Evolutionary conservation across 1,139 yeast genomes (phyloP).

Genomic region (Arxiozyma slooffiae): DNA sequence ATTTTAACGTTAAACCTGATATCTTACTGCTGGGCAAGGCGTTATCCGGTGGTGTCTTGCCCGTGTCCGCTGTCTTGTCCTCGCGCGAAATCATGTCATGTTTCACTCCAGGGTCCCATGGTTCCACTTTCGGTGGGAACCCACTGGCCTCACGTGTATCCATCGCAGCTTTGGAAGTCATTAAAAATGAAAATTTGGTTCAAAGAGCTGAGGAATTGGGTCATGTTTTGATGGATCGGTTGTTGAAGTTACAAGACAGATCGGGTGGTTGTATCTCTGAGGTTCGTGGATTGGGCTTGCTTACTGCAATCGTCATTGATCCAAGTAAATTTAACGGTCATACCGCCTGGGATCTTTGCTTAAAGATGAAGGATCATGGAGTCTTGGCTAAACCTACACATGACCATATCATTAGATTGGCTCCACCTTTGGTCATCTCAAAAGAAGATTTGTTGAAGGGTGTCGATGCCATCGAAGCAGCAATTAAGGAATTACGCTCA

Average conservation of each 20-base stretch:
- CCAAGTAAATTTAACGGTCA: slow-evolving; percentile 75
- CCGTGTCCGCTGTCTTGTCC: slow-evolving; percentile 84
- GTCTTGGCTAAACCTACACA: slow-evolving; percentile 95
- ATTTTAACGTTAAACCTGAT: slow-evolving; percentile 77
- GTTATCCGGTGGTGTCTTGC: slow-evolving; percentile 87
- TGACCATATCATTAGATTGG: slow-evolving; percentile 87
- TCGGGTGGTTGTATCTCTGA: slow-evolving; percentile 72
- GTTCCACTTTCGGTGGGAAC: slow-evolving; percentile 97
- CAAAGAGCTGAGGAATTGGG: slow-evolving; percentile 73
- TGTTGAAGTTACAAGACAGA: slow-evolving; percentile 49
- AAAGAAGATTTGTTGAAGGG: slow-evolving; percentile 81
- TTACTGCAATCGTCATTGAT: slow-evolving; percentile 88
- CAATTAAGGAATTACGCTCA: too few relatives aligned
- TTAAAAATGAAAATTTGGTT: slow-evolving; percentile 75
- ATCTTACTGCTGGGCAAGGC: slow-evolving; percentile 87
- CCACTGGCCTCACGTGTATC: slow-evolving; percentile 93
- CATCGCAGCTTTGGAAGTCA: slow-evolving; percentile 86
- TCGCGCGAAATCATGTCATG: slow-evolving; percentile 83
- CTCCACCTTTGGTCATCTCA: slow-evolving; percentile 89
- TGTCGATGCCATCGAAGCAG: slow-evolving; percentile 62
- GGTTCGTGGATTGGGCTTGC: slow-evolving; percentile 86
- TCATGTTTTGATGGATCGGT: slow-evolving; percentile 54
- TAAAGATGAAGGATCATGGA: slow-evolving; percentile 80
- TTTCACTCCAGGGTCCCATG: slow-evolving; percentile 92
- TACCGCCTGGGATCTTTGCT: slow-evolving; percentile 93